phyloP scores from a whole-genome alignment of 2,329 filamentous ascomycete species.

The Alternaria sp. region DNA sequence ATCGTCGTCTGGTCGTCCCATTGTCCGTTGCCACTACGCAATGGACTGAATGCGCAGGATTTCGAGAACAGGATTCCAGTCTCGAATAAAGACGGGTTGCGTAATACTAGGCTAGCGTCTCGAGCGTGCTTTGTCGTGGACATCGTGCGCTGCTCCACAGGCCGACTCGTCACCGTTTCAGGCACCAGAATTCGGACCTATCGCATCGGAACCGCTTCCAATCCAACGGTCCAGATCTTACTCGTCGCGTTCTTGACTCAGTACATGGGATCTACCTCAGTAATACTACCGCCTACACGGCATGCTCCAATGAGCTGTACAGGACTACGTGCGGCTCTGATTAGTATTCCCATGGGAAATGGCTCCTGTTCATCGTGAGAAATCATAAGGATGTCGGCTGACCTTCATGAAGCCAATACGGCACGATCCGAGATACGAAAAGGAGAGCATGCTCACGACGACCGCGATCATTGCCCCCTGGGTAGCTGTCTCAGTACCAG shows the following conservation, averaged over 20 bases:
- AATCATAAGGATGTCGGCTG: background rate
- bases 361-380: background rate
- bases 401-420: background rate
- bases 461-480: background rate
- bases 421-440: background rate
- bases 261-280: background rate
- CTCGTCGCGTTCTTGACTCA: background rate
- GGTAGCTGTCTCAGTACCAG: background rate
- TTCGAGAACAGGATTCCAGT: background rate
- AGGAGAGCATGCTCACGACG: background rate
- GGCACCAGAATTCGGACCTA: slow-evolving; percentile 39
- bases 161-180: slow-evolving; percentile 29
- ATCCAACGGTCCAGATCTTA: slow-evolving; percentile 4
- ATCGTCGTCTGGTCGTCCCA: slow-evolving; percentile 3
- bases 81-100: slow-evolving; percentile 17
- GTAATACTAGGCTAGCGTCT: slow-evolving; percentile 22
- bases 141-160: slow-evolving; percentile 14
- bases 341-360: background rate
- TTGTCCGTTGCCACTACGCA: slow-evolving; percentile 6
- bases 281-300: slow-evolving; percentile 5
- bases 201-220: slow-evolving; percentile 30
- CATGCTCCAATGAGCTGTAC: background rate
- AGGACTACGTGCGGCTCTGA: background rate
- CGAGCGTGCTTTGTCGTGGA: slow-evolving; percentile 22
- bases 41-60: slow-evolving; percentile 2